phyloP scores from a whole-genome alignment of 2,329 filamentous ascomycete genomes.

The Trichoderma sp. region DNA sequence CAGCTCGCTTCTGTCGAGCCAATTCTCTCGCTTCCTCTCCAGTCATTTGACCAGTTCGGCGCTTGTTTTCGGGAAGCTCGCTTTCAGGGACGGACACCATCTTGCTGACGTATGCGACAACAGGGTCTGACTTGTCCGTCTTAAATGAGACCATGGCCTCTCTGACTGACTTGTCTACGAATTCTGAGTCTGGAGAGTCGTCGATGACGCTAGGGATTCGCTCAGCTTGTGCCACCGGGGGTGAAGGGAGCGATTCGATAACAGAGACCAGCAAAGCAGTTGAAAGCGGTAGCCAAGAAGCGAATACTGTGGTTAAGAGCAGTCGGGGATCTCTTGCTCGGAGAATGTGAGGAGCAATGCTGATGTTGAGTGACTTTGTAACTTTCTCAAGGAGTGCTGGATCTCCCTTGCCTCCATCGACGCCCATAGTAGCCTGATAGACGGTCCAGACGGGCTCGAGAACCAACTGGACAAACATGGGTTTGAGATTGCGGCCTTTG shows the following conservation, averaged over 20 bases:
- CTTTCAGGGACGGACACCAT: constrained; percentile 95
- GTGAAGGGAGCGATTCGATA: constrained; percentile 87
- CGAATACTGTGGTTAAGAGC: constrained; percentile 81
- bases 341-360: constrained; percentile 77
- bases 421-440: constrained; percentile 85
- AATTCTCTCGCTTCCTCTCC: constrained; percentile 88
- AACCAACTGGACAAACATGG: constrained; percentile 96
- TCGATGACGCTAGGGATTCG: constrained; percentile 78
- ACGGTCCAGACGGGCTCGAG: constrained; percentile 95
- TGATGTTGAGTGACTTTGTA: constrained; percentile 84
- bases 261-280: constrained; percentile 92
- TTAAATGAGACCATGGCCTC: constrained; percentile 84
- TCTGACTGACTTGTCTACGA: constrained; percentile 67
- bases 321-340: constrained; percentile 81
- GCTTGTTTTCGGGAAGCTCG: constrained; percentile 84
- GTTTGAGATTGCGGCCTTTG: constrained; percentile 86
- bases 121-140: constrained; percentile 65
- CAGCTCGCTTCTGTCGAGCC: constrained; percentile 82
- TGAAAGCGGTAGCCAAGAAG: constrained; percentile 87
- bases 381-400: constrained; percentile 85
- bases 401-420: constrained; percentile 80
- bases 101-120: constrained; percentile 95
- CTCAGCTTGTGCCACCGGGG: constrained; percentile 72
- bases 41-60: constrained; percentile 68
- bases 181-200: constrained; percentile 71